Conservation (phyloP, 176 grass and related monocot genomes). For the Raddia guianensis region DNA sequence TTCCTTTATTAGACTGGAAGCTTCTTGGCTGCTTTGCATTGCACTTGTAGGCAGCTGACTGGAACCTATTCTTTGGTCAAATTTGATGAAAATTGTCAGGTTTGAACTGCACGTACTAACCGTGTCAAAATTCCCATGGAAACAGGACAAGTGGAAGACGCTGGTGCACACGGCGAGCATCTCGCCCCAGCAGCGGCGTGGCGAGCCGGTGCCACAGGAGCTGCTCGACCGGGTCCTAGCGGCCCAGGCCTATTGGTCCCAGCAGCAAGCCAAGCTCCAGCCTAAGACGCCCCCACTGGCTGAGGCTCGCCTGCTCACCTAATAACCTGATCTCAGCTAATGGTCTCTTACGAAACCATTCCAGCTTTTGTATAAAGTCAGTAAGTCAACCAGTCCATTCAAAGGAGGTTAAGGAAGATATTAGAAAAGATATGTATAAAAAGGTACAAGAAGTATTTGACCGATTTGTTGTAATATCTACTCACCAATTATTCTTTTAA, state of each 20-base stretch:
- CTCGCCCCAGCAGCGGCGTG: constrained; percentile 90
- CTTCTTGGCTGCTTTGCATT: constrained; percentile 45
- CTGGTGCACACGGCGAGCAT: constrained; percentile 97
- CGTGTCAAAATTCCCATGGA: constrained; percentile 52
- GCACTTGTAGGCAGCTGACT: constrained; percentile 28
- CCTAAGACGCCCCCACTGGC: constrained; percentile 65
- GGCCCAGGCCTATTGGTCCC: constrained; percentile 85
- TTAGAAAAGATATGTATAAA: constrained; percentile 59
- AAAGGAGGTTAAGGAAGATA: constrained; percentile 65
- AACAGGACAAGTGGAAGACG: constrained; percentile 99
- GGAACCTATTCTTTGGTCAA: constrained; percentile 52
- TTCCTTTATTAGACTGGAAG: constrained; percentile 55
- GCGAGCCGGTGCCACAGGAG: constrained; percentile 92
- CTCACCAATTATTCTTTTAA: constrained; percentile 84
- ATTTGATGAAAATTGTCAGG: constrained; percentile 39
- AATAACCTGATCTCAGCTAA: constrained; percentile 53
- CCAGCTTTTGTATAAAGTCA: constrained; percentile 72
- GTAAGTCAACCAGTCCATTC: constrained; percentile 56
- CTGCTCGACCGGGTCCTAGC: constrained; percentile 91
- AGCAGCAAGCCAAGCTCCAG: constrained; percentile 97
- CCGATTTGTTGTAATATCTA: constrained; percentile 89
- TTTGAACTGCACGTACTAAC: constrained; percentile 59
- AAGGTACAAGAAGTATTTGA: constrained; percentile 89
- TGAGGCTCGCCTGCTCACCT: constrained; percentile 70
- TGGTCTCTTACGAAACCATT: constrained; percentile 56